These are phyloP conservation scores for Dalbergia oliveri DNA, from an alignment of 306 rosid genomes.

Conservation along the genomic window DNA sequence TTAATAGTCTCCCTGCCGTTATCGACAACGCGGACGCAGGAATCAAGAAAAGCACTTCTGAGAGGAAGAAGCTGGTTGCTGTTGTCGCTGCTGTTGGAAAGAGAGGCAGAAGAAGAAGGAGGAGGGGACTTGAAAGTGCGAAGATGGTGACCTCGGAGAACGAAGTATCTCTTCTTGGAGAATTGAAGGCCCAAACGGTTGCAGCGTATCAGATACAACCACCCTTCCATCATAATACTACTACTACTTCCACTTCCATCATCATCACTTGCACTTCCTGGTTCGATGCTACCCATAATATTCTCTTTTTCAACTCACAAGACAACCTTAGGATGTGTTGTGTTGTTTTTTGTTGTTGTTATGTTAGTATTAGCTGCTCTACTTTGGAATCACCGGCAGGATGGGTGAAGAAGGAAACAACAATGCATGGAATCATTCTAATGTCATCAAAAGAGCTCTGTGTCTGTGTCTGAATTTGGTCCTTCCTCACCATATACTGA, in stretches of 20 bases:
- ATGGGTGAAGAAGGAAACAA: neutral
- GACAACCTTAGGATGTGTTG: neutral
- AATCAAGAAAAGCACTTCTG: conserved; percentile 86
- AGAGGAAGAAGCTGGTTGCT: conserved; percentile 66
- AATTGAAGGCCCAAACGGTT: conserved; percentile 77
- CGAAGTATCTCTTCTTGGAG: conserved; percentile 80
- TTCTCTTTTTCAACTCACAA: too few species aligned
- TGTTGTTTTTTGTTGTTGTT: neutral
- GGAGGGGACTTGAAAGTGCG: conserved; percentile 80
- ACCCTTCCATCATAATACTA: conserved; percentile 64
- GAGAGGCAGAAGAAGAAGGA: conserved; percentile 31
- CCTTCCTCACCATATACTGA: neutral
- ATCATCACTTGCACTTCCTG: neutral
- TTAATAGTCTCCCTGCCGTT: conserved; percentile 87
- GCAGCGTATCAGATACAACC: conserved; percentile 78
- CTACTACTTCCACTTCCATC: too few species aligned
- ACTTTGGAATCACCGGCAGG: neutral
- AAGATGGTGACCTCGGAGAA: conserved; percentile 68
- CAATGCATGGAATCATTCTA: neutral
- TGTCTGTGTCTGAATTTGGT: neutral
- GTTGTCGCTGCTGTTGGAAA: too few species aligned
- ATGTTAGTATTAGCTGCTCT: neutral
- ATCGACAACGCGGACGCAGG: conserved; percentile 78
- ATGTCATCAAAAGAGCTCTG: too few species aligned
- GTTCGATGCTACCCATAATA: neutral